Base-by-base conservation (phyloP, 2,329 filamentous ascomycete genomes). In the Cytospora schulzeri region DNA sequence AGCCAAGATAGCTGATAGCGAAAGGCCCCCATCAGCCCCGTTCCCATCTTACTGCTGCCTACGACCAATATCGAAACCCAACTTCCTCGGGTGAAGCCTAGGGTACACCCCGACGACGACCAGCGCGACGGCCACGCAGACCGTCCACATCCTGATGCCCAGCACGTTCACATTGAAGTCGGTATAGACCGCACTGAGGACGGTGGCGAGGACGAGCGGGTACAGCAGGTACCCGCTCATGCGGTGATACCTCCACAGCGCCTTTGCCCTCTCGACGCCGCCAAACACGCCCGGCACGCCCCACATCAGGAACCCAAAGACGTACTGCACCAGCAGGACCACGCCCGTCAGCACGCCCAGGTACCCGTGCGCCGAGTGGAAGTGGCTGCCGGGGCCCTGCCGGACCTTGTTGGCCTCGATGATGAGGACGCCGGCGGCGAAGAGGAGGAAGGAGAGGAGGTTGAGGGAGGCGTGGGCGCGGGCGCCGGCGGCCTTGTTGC, bases 221-320 rank as follows among this genome's bases (percentile, higher is more conserved):
- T 94, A 78, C 65, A 93, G 79, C 9, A 87, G 69, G 74, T 99
- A 98, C 2, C 94, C 95, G 26, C 82, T 84, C 61, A 85, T 78
- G 33, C 94, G 87, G 76, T 98, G 95, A 72, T 93, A 97, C 78
- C 96, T 97, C 83, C 94, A 98, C 51, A 97, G 76, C 28, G 82
- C 82, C 83, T 93, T 96, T 24, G 93, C 94, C 3, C 87, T 88
- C 29, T 91, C 88, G 68, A 89, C 87, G 63, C 91, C 88, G 6
- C 93, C 93, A 71, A 94, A 96, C 1, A 96, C 71, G 0, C 74
- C 73, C 0, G 93, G 93, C 3, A 85, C 80, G 65, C 87, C 92
- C 81, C 90, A 97, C 79, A 95, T 91, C 35, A 91, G 90, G 68
- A 96, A 85, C 19, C 95, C 94, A 33, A 97, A 85, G 1, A 89